Evolutionary conservation across 2,329 filamentous ascomycete species (phyloP).

Genomic region (Tolypocladium sp.): DNA sequence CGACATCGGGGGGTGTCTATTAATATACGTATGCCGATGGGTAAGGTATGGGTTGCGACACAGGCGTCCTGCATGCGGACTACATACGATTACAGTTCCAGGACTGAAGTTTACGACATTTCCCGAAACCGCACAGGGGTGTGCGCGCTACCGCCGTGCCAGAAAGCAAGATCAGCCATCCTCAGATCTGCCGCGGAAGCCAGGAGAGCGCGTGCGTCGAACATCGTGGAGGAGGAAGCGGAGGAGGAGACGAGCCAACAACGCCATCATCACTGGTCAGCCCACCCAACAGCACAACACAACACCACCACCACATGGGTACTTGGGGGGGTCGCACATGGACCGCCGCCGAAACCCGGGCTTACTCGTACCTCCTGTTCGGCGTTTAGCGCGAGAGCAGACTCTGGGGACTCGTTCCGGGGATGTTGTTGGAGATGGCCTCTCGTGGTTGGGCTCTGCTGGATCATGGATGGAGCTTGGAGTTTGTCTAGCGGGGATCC

Average conservation of each 20-base stretch:
- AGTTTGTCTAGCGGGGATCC: background rate
- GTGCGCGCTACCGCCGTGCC: background rate
- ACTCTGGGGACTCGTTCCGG: background rate
- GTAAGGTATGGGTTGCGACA: background rate
- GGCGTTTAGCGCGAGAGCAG: background rate
- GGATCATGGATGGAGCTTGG: background rate
- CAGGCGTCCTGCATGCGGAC: background rate
- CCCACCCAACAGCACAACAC: background rate
- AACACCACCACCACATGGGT: background rate
- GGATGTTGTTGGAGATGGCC: background rate
- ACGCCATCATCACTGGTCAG: background rate
- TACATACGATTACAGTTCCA: background rate
- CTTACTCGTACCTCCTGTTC: background rate
- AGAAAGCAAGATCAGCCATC: background rate
- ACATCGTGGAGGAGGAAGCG: background rate
- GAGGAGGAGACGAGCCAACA: background rate
- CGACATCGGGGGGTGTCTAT: background rate
- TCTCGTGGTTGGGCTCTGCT: background rate
- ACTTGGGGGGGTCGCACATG: background rate
- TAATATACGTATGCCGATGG: background rate
- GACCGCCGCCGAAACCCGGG: background rate
- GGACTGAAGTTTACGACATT: background rate
- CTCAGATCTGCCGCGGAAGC: background rate
- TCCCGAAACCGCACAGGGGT: background rate
- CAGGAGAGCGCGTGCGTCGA: background rate